Evolutionary conservation across 495 filamentous ascomycete genomes (phyloP).

Genomic region (Penicillium macrosclerotiorum): DNA sequence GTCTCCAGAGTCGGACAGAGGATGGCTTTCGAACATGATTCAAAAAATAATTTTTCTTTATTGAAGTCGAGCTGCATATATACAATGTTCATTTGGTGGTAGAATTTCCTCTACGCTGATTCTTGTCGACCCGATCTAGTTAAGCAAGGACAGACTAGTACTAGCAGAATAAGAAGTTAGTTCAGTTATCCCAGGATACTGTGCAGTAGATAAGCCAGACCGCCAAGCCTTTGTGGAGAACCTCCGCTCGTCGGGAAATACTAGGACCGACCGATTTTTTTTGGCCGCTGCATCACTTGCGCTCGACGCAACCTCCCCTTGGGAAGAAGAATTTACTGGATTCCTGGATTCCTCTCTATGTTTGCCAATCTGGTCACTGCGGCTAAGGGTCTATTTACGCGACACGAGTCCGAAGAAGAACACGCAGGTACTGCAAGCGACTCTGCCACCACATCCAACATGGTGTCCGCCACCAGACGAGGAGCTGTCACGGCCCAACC

Average conservation of each 20-base stretch:
- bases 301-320: slow-evolving; percentile 1
- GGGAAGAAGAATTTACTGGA: too few relatives aligned
- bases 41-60: too few relatives aligned
- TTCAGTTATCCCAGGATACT: too few relatives aligned
- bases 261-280: slow-evolving; percentile 36
- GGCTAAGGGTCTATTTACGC: slow-evolving; percentile 44
- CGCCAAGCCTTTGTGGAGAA: slow-evolving; percentile 13
- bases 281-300: slow-evolving; percentile 24
- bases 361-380: slow-evolving; percentile 44
- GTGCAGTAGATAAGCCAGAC: too few relatives aligned
- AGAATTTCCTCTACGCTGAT: too few relatives aligned
- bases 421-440: slow-evolving; percentile 17
- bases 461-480: slow-evolving; percentile 39
- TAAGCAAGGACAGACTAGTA: too few relatives aligned
- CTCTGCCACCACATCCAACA: slow-evolving; percentile 24
- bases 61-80: too few relatives aligned
- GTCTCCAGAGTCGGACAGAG: too few relatives aligned
- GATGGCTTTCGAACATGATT: too few relatives aligned
- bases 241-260: slow-evolving; percentile 44
- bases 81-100: too few relatives aligned
- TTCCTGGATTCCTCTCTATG: slow-evolving; percentile 32
- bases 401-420: slow-evolving; percentile 23
- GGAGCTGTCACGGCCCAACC: slow-evolving; percentile 20
- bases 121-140: too few relatives aligned
- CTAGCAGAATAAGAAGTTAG: too few relatives aligned